phyloP scores from a whole-genome alignment of 495 filamentous ascomycete genomes.

The Penicillium soppii region DNA sequence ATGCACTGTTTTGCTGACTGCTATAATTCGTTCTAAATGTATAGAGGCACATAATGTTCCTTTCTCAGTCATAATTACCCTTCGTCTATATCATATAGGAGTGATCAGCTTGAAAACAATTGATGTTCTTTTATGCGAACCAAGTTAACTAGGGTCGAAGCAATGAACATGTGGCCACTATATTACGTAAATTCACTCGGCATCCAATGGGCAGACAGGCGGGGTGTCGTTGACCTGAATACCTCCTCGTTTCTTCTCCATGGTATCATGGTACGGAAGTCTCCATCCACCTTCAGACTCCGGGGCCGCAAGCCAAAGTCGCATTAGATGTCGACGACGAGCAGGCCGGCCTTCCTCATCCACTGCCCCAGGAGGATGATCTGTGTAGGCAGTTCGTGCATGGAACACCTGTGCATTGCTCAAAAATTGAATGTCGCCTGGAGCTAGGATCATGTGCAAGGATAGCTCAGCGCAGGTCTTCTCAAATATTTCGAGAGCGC shows the following conservation, averaged over 20 bases:
- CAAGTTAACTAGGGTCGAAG: too few relatives aligned
- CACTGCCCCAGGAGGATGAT: constrained; percentile 49
- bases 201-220: constrained; percentile 62
- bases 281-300: constrained; percentile 80
- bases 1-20: too few relatives aligned
- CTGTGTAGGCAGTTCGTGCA: constrained; percentile 62
- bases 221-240: constrained; percentile 75
- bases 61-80: too few relatives aligned
- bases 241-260: constrained; percentile 75
- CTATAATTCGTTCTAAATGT: too few relatives aligned
- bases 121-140: too few relatives aligned
- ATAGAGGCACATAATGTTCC: too few relatives aligned
- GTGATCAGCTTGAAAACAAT: too few relatives aligned
- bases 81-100: too few relatives aligned
- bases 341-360: constrained; percentile 35
- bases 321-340: constrained; percentile 69
- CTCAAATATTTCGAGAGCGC: constrained; percentile 61
- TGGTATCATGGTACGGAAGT: constrained; percentile 68
- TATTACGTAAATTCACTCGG: constrained; percentile 58
- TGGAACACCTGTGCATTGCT: constrained; percentile 65
- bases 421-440: constrained; percentile 73
- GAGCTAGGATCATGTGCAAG: constrained; percentile 69
- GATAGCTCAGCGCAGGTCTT: constrained; percentile 59
- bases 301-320: constrained; percentile 74
- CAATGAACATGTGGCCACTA: too few relatives aligned